Percentiles rank a stretch among this genome's conserved stretches.
These are phyloP conservation scores for Sonneratia alba DNA, from an alignment of 345 rosid species.

Conservation along the genomic window DNA sequence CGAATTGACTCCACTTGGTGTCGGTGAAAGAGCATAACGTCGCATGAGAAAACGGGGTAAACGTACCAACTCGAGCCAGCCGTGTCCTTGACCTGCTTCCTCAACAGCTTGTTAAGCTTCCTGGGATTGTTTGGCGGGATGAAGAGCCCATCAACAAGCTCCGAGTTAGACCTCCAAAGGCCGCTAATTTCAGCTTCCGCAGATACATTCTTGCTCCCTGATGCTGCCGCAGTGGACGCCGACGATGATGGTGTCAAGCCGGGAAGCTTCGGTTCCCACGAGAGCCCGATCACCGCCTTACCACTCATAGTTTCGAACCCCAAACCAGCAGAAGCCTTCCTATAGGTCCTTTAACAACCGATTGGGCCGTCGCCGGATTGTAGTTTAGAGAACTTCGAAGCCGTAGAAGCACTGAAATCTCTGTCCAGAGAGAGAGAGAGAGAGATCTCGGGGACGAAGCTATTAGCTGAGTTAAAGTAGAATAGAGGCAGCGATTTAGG, in stretches of 20 bases:
- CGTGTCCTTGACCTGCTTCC: conserved; percentile 63
- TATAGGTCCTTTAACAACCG: no score
- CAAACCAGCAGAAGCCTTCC: background rate
- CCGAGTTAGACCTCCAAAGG: conserved; percentile 53
- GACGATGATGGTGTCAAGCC: conserved; percentile 16
- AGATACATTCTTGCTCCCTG: conserved; percentile 1
- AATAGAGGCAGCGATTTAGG: no score
- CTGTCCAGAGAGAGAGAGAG: no score
- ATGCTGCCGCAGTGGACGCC: conserved; percentile 7
- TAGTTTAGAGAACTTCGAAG: no score
- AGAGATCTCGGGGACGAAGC: no score
- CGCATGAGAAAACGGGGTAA: background rate
- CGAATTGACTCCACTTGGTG: background rate
- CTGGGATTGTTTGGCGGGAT: conserved; percentile 64
- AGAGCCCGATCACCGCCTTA: conserved; percentile 67
- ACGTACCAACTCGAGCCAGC: conserved; percentile 58
- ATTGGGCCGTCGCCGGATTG: no score
- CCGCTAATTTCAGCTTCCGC: conserved; percentile 17
- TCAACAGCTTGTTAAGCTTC: conserved; percentile 55
- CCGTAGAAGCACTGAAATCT: no score
- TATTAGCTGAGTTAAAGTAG: no score
- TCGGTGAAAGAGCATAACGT: background rate
- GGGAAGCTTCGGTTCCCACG: conserved; percentile 70
- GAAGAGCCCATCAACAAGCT: conserved; percentile 76
- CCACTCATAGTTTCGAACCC: conserved; percentile 15